Conservation (phyloP, 139 green algal species). For the Trebouxia sp. region DNA sequence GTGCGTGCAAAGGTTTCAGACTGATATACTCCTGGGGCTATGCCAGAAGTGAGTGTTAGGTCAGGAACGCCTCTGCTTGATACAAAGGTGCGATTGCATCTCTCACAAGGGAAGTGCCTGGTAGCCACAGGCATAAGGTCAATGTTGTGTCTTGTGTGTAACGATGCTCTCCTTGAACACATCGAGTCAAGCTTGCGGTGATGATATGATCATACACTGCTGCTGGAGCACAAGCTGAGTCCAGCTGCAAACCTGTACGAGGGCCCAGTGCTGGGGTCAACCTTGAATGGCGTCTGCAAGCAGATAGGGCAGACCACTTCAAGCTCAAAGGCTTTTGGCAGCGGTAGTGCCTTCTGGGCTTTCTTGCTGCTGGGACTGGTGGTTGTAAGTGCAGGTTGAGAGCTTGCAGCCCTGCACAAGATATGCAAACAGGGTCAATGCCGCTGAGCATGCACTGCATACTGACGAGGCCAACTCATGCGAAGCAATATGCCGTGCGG, state of each 20-base stretch:
- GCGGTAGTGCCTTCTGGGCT: background rate
- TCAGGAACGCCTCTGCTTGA: conserved; percentile 7
- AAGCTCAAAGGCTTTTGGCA: background rate
- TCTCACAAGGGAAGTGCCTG: background rate
- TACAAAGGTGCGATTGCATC: conserved; percentile 9
- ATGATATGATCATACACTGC: background rate
- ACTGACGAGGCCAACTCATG: too few relatives aligned
- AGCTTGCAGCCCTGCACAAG: background rate
- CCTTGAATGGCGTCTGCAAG: background rate
- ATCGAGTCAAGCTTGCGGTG: background rate
- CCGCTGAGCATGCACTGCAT: too few relatives aligned
- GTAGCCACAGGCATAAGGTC: background rate
- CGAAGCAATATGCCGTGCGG: too few relatives aligned
- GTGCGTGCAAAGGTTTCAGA: conserved; percentile 26
- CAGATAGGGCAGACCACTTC: conserved; percentile 24
- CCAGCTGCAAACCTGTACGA: background rate
- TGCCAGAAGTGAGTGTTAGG: conserved; percentile 19
- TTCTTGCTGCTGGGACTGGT: background rate
- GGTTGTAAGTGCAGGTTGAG: background rate
- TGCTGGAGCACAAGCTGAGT: too few relatives aligned
- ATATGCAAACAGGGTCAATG: too few relatives aligned
- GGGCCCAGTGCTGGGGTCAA: background rate
- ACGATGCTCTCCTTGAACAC: background rate
- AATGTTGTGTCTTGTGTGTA: background rate
- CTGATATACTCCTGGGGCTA: conserved; percentile 13